These are phyloP conservation scores for Saccharomycopsis hybrid DNA, from an alignment of 1,139 yeast species.

Conservation along the genomic window DNA sequence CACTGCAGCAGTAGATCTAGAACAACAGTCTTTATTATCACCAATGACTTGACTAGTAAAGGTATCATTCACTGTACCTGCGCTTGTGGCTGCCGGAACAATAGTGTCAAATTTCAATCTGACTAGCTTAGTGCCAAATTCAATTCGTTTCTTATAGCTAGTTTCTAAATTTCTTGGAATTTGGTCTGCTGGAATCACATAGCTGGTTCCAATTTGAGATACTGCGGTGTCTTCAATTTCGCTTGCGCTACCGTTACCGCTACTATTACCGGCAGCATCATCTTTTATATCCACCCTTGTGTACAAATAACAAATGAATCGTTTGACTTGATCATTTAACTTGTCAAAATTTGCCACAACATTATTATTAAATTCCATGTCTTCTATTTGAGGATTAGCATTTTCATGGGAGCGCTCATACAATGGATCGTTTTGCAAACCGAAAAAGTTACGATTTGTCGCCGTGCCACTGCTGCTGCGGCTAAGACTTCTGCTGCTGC, in stretches of 20 bases:
- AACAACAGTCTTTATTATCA: slow-evolving; percentile 4
- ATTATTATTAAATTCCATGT: no score
- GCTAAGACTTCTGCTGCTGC: neutral
- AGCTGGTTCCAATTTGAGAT: no score
- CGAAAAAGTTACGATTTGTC: neutral
- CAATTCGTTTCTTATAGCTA: neutral
- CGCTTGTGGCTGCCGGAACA: slow-evolving; percentile 8
- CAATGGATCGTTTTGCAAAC: neutral
- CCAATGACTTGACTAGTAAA: neutral
- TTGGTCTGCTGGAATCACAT: neutral
- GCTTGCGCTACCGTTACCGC: no score
- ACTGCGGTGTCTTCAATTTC: no score
- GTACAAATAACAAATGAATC: slow-evolving; percentile 24
- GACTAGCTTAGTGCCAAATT: slow-evolving; percentile 7
- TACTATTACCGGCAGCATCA: no score
- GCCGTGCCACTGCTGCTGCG: neutral
- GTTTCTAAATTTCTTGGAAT: neutral
- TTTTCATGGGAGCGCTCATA: slow-evolving; percentile 2
- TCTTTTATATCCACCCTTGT: slow-evolving; percentile 20
- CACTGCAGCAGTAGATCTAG: slow-evolving; percentile 32
- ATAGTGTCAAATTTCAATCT: slow-evolving; percentile 16
- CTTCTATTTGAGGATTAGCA: neutral
- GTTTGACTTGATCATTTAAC: slow-evolving; percentile 19
- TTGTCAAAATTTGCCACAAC: slow-evolving; percentile 6
- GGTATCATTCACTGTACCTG: neutral